Base-by-base conservation (phyloP, 2,329 filamentous ascomycete genomes). In the Zelopaecilomyces penicillatus region DNA sequence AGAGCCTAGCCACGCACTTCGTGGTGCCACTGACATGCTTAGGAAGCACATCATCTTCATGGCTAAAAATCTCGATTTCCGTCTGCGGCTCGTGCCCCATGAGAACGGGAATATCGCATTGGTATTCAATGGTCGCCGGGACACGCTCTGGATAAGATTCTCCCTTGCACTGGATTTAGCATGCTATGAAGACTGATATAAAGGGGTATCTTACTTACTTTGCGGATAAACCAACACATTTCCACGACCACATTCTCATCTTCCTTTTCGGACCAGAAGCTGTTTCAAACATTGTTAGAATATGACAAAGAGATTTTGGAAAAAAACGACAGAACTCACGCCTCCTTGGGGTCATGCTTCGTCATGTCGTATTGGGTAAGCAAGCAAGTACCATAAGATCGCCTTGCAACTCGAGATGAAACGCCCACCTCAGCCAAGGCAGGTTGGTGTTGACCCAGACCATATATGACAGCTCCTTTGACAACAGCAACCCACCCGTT, bases 401-500 rank as follows among this genome's bases (percentile, higher is more conserved):
- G 54, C 39, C 64, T 59, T 11, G 64, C 64, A 31, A 66, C 56
- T 37, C 64, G 59, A 34, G 64, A 66, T 19, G 59, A 55, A 35
- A 66, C 55, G 27, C 56, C 55, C 1, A 65, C 53, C 8, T 57
- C 54, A 3, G 54, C 54, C 48, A 58, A 37, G 5, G 46, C 46
- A 3, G 62, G 58, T 31, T 57, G 52, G 35, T 61, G 60, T 12
- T 56, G 59, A 11, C 57, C 54, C 8, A 66, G 55, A 3, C 64
- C 64, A 41, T 66, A 61, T 26, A 74, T 70, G 5, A 70, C 69
- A 10, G 74, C 74, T 5, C 74, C 74, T 31, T 69, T 68, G 2
- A 73, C 71, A 5, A 76, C 70, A 1, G 73, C 69, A 1, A 65
- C 63, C 73, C 73, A 76, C 3, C 70, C 66, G 46, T 69, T 68